A percentile compares a stretch with the other conserved stretches of the same genome.
These are phyloP conservation scores for Castanospermum australe DNA, from an alignment of 306 rosid genomes.

Conservation along the genomic window DNA sequence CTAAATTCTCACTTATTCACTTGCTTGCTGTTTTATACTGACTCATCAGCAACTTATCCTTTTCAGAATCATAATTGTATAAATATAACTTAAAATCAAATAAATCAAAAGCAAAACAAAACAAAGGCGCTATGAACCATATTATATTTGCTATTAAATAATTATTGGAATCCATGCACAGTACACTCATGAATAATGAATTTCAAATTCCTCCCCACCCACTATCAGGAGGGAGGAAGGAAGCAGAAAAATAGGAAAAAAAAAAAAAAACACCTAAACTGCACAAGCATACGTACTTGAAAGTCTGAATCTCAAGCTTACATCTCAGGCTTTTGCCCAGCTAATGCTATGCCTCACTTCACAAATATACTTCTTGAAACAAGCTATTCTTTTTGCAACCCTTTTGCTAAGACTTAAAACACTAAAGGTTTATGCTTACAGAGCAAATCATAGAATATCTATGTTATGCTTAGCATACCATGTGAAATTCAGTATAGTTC, in stretches of 20 bases:
- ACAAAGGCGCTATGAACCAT: not conserved
- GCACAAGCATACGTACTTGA: not conserved
- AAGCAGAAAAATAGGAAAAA: not conserved
- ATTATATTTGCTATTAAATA: not conserved
- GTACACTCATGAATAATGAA: not conserved
- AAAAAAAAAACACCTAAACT: not conserved
- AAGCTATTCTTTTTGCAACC: not conserved
- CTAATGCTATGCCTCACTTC: constrained; percentile 7
- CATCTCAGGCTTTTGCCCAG: not conserved
- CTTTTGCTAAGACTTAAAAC: constrained; percentile 12
- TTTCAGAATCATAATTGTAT: not conserved
- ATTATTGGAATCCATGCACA: not conserved
- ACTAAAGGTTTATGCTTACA: not conserved
- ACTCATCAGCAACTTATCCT: not conserved
- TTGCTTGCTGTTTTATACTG: not conserved
- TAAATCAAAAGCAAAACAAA: not conserved
- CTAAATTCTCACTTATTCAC: not conserved
- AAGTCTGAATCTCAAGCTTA: not conserved
- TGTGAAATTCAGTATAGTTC: not conserved
- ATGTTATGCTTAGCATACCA: not conserved
- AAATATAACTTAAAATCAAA: not conserved
- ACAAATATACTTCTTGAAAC: not conserved
- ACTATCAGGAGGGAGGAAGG: not conserved
- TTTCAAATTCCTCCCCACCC: constrained; percentile 11
- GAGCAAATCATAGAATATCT: not conserved